Percentiles rank a stretch among this genome's conserved stretches.
phyloP scores from a whole-genome alignment of 2,329 filamentous ascomycete genomes.

The Cercospora citrullina region DNA sequence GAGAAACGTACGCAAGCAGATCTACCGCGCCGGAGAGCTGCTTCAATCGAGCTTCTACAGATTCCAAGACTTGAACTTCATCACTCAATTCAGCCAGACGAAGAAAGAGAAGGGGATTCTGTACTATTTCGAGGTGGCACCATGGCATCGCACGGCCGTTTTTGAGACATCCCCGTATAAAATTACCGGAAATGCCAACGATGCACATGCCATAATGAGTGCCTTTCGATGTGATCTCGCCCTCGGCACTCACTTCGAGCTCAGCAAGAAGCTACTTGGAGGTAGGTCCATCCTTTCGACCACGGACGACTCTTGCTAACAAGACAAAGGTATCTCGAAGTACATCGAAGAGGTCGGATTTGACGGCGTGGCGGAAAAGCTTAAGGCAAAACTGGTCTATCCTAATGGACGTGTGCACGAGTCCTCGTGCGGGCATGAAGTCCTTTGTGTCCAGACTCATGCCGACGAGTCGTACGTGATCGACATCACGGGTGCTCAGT shows the following conservation, averaged over 20 bases:
- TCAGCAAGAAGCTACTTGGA: not conserved
- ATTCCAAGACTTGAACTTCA: conserved; percentile 15
- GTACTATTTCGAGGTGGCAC: not conserved
- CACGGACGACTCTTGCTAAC: not conserved
- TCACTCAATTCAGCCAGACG: not conserved
- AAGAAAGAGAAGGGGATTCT: conserved; percentile 4
- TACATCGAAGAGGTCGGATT: conserved; percentile 4
- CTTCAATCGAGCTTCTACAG: conserved; percentile 24
- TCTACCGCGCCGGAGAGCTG: conserved; percentile 28
- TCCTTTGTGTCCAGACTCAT: conserved; percentile 1
- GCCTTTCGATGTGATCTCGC: not conserved
- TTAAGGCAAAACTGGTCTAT: not conserved
- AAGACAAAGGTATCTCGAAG: not conserved
- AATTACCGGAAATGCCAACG: not conserved
- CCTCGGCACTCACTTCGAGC: not conserved
- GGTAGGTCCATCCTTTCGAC: not conserved
- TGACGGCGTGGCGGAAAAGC: not conserved
- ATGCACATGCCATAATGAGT: conserved; percentile 3
- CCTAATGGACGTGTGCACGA: not conserved
- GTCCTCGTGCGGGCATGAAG: not conserved
- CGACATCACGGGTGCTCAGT: not conserved
- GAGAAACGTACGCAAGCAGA: conserved; percentile 14
- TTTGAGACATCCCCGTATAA: conserved; percentile 1
- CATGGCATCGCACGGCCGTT: not conserved
- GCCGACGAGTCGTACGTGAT: conserved; percentile 3